Percentiles rank a stretch among this genome's conserved stretches.
Evolutionary conservation across 371 early-diverging fungal genomes (phyloP).

Genomic region (Mortierella sp.): DNA sequence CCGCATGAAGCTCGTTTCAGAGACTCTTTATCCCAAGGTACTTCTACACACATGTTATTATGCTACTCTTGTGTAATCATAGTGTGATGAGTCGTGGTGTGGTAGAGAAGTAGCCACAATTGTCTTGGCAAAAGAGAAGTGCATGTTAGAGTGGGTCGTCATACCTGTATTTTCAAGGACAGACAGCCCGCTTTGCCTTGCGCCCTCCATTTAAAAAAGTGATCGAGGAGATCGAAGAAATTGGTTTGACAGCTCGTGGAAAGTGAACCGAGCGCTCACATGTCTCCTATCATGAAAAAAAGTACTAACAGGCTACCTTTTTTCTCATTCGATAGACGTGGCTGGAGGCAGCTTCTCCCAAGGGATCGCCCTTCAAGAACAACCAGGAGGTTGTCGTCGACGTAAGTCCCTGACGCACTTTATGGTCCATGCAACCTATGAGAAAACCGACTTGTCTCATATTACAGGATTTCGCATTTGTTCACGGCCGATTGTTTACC

Average conservation of each 20-base stretch:
- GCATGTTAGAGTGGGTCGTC: background rate
- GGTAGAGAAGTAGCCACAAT: background rate
- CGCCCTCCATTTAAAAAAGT: constrained; percentile 3
- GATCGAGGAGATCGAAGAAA: background rate
- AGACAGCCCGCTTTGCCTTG: background rate
- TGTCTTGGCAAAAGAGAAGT: background rate
- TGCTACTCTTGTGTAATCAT: background rate
- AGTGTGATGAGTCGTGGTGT: too few relatives aligned
- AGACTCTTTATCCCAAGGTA: constrained; percentile 48
- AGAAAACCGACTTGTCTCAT: background rate
- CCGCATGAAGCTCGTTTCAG: constrained; percentile 40
- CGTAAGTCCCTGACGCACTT: constrained; percentile 23
- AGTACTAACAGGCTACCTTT: background rate
- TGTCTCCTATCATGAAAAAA: background rate
- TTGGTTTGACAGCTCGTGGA: too few relatives aligned
- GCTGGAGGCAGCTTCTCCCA: constrained; percentile 30
- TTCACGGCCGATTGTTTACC: constrained; percentile 14
- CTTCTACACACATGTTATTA: background rate
- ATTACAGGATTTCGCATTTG: background rate
- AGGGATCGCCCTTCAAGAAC: constrained; percentile 25
- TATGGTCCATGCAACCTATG: background rate
- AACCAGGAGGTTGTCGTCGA: constrained; percentile 26
- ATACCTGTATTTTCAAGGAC: background rate
- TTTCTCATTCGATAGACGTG: constrained; percentile 24
- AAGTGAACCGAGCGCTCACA: constrained; percentile 8